These are phyloP conservation scores for Ascochyta pisi DNA, from an alignment of 2,329 filamentous ascomycete genomes.

Conservation along the genomic window DNA sequence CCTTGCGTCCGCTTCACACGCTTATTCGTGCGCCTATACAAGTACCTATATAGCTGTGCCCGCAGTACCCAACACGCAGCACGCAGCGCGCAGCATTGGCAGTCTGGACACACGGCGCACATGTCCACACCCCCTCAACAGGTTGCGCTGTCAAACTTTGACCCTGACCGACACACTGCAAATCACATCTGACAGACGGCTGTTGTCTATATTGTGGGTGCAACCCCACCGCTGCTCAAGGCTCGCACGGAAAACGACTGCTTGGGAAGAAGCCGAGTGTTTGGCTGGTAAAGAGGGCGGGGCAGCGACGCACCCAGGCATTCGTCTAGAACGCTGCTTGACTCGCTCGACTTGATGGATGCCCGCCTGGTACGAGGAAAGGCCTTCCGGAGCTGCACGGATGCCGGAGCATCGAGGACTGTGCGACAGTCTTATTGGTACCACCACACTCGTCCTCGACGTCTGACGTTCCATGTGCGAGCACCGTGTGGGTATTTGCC, in stretches of 20 bases:
- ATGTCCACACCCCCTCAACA: not conserved
- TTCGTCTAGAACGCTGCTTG: slow-evolving; percentile 33
- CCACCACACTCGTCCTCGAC: slow-evolving; percentile 20
- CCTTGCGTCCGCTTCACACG: slow-evolving; percentile 16
- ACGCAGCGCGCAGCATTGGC: not conserved
- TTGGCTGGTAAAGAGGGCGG: slow-evolving; percentile 21
- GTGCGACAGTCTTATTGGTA: slow-evolving; percentile 20
- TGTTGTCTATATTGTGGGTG: slow-evolving; percentile 10
- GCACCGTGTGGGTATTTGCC: slow-evolving; percentile 1
- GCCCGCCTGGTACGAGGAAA: slow-evolving; percentile 26
- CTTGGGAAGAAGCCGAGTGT: slow-evolving; percentile 11
- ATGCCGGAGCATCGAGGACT: slow-evolving; percentile 22
- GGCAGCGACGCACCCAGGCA: slow-evolving; percentile 17
- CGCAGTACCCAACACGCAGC: not conserved
- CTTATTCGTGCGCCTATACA: slow-evolving; percentile 17
- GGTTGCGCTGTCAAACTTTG: slow-evolving; percentile 6
- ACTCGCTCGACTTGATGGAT: slow-evolving; percentile 27
- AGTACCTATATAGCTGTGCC: not conserved
- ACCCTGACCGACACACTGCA: slow-evolving; percentile 1
- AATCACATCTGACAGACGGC: slow-evolving; percentile 11
- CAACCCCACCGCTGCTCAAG: slow-evolving; percentile 10
- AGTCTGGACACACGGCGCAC: not conserved
- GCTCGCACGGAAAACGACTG: not conserved
- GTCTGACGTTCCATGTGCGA: slow-evolving; percentile 19
- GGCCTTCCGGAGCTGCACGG: slow-evolving; percentile 22